Base-by-base conservation (phyloP, 805 yeast species). In the Starmerella kuoi region DNA sequence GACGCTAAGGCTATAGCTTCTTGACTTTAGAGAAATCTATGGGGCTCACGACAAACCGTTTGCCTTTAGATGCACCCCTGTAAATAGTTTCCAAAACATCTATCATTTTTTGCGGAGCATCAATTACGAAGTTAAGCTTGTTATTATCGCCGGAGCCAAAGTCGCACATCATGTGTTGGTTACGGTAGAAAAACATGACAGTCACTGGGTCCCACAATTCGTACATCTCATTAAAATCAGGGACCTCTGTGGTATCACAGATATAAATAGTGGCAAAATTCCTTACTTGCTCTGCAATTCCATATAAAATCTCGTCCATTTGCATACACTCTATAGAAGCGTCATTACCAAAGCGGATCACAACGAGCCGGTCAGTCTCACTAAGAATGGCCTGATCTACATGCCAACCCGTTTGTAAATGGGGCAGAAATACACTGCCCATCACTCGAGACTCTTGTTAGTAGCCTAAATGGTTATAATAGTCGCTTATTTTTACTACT, bases 101-200 rank as follows among this genome's bases (percentile, higher is more conserved):
- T 18, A 91, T 81, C 68, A 91, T 62, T 52, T 86, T 96, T 59
- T 88, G 95, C 47, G 79, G 77, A 57, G 83, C 83, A 32, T 74
- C 77, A 19, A 80, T 59, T 11, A 75, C 69, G 61, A 88, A 88
- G 56, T 85, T 86, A 65, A 91, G 66, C 67, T 91, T 88, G 67
- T 91, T 91, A 62, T 91, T 91, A 58, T 91, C 86, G 25, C 98
- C 98, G 0, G 97, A 91, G 2, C 98, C 98, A 61, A 87, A 86
- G 66, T 91, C 98, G 62, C 95, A 84, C 93, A 91, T 77, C 94
- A 88, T 87, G 61, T 88, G 97, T 59, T 85, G 62, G 63, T 88
- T 88, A 39, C 93, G 67, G 63, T 73, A 85, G 61, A 91, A 88
- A 57, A 88, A 87, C 97, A 91, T 91, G 40, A 91, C 68, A 34